phyloP scores from a whole-genome alignment of 208 protist genomes.

The Leptomonas pyrrhocoris region DNA sequence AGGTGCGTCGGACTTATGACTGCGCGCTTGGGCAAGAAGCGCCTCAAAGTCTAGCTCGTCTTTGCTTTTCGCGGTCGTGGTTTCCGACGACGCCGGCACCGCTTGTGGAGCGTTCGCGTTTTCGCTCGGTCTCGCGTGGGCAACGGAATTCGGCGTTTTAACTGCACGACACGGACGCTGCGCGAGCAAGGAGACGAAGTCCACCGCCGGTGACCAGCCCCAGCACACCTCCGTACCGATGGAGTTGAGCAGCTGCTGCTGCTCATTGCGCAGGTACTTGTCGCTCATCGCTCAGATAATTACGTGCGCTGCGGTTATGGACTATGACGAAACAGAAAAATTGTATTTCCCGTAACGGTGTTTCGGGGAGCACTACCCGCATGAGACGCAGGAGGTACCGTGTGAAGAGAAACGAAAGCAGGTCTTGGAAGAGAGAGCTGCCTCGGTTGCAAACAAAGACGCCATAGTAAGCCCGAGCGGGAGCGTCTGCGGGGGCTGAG shows the following conservation, averaged over 20 bases:
- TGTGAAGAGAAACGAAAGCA: too few relatives aligned
- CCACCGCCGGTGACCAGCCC: constrained; percentile 89
- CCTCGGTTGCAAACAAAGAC: too few relatives aligned
- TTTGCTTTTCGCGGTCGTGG: constrained; percentile 7
- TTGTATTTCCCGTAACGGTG: too few relatives aligned
- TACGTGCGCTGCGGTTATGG: too few relatives aligned
- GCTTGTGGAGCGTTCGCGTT: background rate
- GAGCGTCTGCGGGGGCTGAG: too few relatives aligned
- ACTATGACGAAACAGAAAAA: too few relatives aligned
- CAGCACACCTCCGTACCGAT: constrained; percentile 86
- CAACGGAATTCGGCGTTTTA: background rate
- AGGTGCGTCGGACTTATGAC: background rate
- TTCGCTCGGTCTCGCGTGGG: background rate
- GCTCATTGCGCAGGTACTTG: constrained; percentile 84
- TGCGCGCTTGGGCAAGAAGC: constrained; percentile 45
- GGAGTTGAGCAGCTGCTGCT: constrained; percentile 81
- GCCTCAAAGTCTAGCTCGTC: constrained; percentile 45
- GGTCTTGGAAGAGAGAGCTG: too few relatives aligned
- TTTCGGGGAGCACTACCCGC: too few relatives aligned
- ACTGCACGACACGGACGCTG: constrained; percentile 10
- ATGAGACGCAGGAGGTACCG: too few relatives aligned
- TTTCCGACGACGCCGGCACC: background rate
- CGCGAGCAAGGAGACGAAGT: constrained; percentile 63
- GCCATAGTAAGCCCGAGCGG: too few relatives aligned
- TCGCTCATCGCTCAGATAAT: constrained; percentile 61